Percentiles rank a stretch among this genome's conserved stretches.
Conservation (phyloP, 768 basidiomycete species). For the Boletus pseudopeckii region DNA sequence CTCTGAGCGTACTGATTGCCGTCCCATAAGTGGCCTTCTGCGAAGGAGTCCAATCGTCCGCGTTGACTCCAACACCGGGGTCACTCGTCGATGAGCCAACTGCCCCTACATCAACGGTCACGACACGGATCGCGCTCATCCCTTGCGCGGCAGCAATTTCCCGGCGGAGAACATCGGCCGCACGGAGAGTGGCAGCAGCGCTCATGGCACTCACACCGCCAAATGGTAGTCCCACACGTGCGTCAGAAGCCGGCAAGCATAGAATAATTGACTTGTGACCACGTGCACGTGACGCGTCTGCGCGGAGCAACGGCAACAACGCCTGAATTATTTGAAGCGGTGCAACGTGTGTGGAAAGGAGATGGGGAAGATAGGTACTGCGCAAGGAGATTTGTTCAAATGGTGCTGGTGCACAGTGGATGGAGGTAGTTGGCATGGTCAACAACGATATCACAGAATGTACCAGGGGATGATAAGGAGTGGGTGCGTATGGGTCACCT, state of each 20-base stretch:
- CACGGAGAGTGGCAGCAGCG: constrained; percentile 69
- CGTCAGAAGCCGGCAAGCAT: constrained; percentile 70
- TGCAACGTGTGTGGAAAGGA: constrained; percentile 70
- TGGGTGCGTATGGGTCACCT: constrained; percentile 77
- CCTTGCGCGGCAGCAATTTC: constrained; percentile 69
- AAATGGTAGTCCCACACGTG: constrained; percentile 73
- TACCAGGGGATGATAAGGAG: constrained; percentile 64
- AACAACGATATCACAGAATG: constrained; percentile 78
- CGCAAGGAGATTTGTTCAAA: constrained; percentile 67
- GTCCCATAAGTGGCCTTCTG: constrained; percentile 72
- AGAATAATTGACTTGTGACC: constrained; percentile 52
- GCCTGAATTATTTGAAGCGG: constrained; percentile 77
- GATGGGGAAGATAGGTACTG: constrained; percentile 63
- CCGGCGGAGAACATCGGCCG: constrained; percentile 66
- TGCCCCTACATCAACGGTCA: constrained; percentile 71
- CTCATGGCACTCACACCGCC: constrained; percentile 66
- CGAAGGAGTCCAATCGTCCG: constrained; percentile 70
- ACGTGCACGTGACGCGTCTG: constrained; percentile 54
- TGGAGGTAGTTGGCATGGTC: constrained; percentile 45
- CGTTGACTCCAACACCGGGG: constrained; percentile 43
- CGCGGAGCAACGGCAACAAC: constrained; percentile 71
- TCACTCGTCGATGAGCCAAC: constrained; percentile 32
- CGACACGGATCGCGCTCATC: constrained; percentile 51
- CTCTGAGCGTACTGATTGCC: constrained; percentile 54
- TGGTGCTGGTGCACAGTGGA: constrained; percentile 47